Conservation (phyloP, 1,284 basidiomycete species). For the Xanthoconium separans region DNA sequence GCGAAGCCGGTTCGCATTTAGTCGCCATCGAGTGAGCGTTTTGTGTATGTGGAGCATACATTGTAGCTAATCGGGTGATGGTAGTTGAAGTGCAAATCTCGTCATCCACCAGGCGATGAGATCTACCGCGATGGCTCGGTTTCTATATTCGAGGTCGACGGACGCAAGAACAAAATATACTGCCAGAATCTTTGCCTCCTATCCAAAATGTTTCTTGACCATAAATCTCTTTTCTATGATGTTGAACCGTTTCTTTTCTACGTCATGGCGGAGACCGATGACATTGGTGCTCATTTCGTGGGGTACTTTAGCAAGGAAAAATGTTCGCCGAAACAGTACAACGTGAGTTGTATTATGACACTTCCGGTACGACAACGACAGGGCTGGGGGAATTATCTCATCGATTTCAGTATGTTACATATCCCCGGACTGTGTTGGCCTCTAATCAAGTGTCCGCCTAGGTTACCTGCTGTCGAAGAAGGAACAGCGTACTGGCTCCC, state of each 20-base stretch:
- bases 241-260: slow-evolving; percentile 99
- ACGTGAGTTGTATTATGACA: slow-evolving; percentile 99
- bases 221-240: slow-evolving; percentile 99
- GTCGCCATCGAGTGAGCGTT: slow-evolving; percentile 76
- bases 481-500: slow-evolving; percentile 84
- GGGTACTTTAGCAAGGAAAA: slow-evolving; percentile 99
- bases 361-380: slow-evolving; percentile 92
- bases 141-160: slow-evolving; percentile 98
- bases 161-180: slow-evolving; percentile 99
- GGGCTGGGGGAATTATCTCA: slow-evolving; percentile 93
- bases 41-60: not conserved
- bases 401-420: slow-evolving; percentile 86
- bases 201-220: slow-evolving; percentile 99
- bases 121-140: slow-evolving; percentile 91
- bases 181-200: slow-evolving; percentile 99
- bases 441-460: slow-evolving; percentile 33
- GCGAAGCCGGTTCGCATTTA: slow-evolving; percentile 90
- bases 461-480: slow-evolving; percentile 97
- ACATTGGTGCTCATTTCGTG: slow-evolving; percentile 89
- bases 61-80: slow-evolving; percentile 21
- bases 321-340: slow-evolving; percentile 91
- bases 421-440: slow-evolving; percentile 18
- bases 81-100: slow-evolving; percentile 91
- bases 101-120: slow-evolving; percentile 97
- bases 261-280: slow-evolving; percentile 92